phyloP scores from a whole-genome alignment of 1,139 yeast species.

The Debaryomyces sp. region DNA sequence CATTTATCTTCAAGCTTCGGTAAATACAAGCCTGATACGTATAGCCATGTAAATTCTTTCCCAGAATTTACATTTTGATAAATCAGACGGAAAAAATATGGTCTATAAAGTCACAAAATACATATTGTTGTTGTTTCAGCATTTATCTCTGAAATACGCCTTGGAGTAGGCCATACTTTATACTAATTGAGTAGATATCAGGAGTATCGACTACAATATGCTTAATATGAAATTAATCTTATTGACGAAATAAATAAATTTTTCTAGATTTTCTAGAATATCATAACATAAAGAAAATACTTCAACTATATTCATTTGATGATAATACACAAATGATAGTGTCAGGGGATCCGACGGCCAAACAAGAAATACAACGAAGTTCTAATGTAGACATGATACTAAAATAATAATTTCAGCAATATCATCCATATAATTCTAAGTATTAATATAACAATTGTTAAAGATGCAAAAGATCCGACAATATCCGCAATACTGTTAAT shows the following conservation, averaged over 20 bases:
- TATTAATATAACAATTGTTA: constrained; percentile 15
- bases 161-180: no score
- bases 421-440: constrained; percentile 14
- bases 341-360: neutral
- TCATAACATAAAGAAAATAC: neutral
- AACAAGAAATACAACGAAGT: neutral
- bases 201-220: no score
- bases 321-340: neutral
- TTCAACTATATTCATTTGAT: neutral
- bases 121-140: no score
- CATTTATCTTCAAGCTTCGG: neutral
- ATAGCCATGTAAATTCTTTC: neutral
- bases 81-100: neutral
- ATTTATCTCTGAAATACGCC: no score
- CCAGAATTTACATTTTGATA: no score
- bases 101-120: neutral
- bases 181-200: no score
- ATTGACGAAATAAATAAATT: neutral
- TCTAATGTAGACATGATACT: neutral
- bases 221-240: neutral
- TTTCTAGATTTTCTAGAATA: neutral
- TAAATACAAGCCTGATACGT: neutral
- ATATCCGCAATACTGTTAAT: constrained; percentile 26
- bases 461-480: constrained; percentile 21
- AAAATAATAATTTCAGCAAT: neutral